Evolutionary conservation across 306 rosid genomes (phyloP), one percentile per base, ranked within the genome.

Genomic region (Purshia tridentata): DNA sequence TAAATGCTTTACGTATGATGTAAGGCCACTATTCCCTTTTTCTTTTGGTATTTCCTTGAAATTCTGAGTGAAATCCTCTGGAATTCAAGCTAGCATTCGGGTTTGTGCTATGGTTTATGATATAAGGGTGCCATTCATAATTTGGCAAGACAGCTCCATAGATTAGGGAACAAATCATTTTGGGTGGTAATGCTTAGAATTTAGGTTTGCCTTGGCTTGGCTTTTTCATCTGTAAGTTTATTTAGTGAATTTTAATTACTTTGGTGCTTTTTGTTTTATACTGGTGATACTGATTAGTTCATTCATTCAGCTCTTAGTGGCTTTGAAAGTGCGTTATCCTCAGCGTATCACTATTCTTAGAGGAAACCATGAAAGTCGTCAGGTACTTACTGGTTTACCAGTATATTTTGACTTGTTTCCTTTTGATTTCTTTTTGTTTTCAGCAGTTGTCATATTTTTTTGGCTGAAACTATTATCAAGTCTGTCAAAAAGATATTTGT

Each of bases 301-400:
- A 62, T 83, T 65, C 67, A 20, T 86, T 58, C 93, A 95, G 99
- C 96, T 95, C 49, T 87, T 95, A 46, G 99, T 95, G 80, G 97
- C 97, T 72, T 77, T 95, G 75, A 95, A 95, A 87, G 99, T 95
- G 65, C 86, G 97, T 49, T 90, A 88, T 87, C 90, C 88, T 78
- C 99, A 95, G 73, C 94, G 99, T 19, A 92, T 95, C 67, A 92
- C 99, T 63, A 95, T 95, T 86, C 99, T 95, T 80, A 87, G 99
- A 76, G 99, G 99, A 83, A 95, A 95, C 83, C 99, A 95, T 73
- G 99, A 95, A 81, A 95, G 99, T 72, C 98, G 99, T 60, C 98
- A 95, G 98, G 99, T 95, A 79, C 76, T 77, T 84, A 72, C 39
- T 52, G 54, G 19, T 76, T 50, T 9, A 2, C 18, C 44, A 35